Percentiles rank a stretch among this genome's conserved stretches.
Evolutionary conservation across 192 early-diverging fungal species (phyloP).

Genomic region (Coemansia sp.): DNA sequence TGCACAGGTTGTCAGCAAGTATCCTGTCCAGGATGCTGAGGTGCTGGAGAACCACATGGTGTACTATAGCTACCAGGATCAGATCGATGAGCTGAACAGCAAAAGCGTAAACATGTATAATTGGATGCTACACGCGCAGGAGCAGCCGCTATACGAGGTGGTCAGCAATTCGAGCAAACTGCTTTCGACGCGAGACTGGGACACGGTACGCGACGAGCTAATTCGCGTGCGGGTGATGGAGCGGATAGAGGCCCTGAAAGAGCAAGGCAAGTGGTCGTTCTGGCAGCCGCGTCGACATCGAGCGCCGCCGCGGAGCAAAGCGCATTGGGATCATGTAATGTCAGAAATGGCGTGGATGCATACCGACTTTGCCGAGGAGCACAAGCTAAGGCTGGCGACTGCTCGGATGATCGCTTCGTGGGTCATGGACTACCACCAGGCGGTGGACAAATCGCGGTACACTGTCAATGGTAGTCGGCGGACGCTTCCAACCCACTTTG

Average conservation of each 20-base stretch:
- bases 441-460: constrained; percentile 41
- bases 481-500: constrained; percentile 16
- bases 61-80: constrained; percentile 24
- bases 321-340: constrained; percentile 56
- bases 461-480: constrained; percentile 27
- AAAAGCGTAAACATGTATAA: constrained; percentile 38
- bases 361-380: constrained; percentile 52
- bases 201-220: constrained; percentile 50
- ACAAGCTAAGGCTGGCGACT: constrained; percentile 46
- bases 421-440: constrained; percentile 54
- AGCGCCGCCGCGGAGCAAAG: constrained; percentile 51
- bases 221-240: constrained; percentile 45
- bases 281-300: constrained; percentile 50
- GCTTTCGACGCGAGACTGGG: constrained; percentile 43
- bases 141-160: constrained; percentile 42
- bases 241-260: constrained; percentile 52
- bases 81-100: constrained; percentile 33
- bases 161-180: constrained; percentile 27
- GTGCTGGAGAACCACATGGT: constrained; percentile 15
- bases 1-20: constrained; percentile 17
- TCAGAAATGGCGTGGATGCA: constrained; percentile 56
- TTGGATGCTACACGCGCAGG: constrained; percentile 42
- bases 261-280: constrained; percentile 50
- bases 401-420: constrained; percentile 39
- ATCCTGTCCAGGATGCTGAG: constrained; percentile 11